These are phyloP conservation scores for Hypoxylon lienhwacheense DNA, from an alignment of 495 filamentous ascomycete species.

Conservation along the genomic window DNA sequence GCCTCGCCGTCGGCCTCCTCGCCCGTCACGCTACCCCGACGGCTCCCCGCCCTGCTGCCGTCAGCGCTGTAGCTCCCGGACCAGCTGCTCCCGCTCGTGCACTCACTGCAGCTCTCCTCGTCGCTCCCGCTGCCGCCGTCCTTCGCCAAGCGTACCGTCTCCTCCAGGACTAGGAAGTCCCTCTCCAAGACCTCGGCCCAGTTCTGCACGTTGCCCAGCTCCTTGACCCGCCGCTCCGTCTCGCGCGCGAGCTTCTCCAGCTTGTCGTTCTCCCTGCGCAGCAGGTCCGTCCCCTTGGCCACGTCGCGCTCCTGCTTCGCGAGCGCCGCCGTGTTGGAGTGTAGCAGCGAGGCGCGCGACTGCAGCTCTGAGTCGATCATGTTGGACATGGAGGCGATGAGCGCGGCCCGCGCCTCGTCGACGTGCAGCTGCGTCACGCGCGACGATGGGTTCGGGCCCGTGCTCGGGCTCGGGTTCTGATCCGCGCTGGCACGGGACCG, in stretches of 20 bases:
- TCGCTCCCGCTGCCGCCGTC: constrained; percentile 46
- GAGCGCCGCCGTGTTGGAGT: constrained; percentile 70
- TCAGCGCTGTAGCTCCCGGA: constrained; percentile 44
- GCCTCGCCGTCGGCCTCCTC: constrained; percentile 16
- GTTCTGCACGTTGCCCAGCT: constrained; percentile 95
- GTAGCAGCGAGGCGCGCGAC: constrained; percentile 72
- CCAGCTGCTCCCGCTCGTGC: constrained; percentile 36
- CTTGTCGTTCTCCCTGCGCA: constrained; percentile 72
- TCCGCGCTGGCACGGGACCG: constrained; percentile 24
- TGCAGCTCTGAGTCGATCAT: constrained; percentile 72
- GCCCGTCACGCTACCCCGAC: constrained; percentile 37
- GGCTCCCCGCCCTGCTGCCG: constrained; percentile 36
- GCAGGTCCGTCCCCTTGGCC: constrained; percentile 60
- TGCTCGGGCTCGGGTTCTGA: no score
- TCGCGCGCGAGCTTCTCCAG: constrained; percentile 68
- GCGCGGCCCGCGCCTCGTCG: constrained; percentile 70
- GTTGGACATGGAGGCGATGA: constrained; percentile 76
- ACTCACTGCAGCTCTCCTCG: constrained; percentile 32
- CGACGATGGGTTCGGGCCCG: constrained; percentile 33
- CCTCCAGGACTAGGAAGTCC: constrained; percentile 85
- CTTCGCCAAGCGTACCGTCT: constrained; percentile 71
- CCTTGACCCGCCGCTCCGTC: constrained; percentile 75
- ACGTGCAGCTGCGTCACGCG: constrained; percentile 49
- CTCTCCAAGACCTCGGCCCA: constrained; percentile 96
- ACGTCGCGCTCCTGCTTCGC: constrained; percentile 73